Evolutionary conservation across 1,139 yeast genomes (phyloP).

Genomic region (Kurtzmaniella quercitrusa): DNA sequence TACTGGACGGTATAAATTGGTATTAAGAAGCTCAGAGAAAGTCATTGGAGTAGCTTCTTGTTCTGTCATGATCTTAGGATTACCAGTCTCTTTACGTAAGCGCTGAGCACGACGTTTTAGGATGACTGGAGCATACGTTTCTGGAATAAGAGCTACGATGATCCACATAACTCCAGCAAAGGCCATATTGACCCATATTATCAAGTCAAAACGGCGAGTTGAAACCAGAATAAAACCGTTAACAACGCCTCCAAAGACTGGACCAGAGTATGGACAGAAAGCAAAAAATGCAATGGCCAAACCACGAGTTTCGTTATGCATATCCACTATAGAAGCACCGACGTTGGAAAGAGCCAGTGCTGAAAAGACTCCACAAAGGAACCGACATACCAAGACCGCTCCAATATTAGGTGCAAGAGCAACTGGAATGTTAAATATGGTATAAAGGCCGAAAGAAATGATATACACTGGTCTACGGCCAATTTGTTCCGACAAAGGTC

Average conservation of each 20-base stretch:
- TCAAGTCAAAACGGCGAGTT: slow-evolving; percentile 61
- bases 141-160: slow-evolving; percentile 61
- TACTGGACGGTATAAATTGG: slow-evolving; percentile 72
- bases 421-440: slow-evolving; percentile 81
- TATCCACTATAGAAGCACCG: slow-evolving; percentile 88
- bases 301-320: slow-evolving; percentile 77
- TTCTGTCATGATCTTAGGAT: slow-evolving; percentile 82
- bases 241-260: slow-evolving; percentile 85
- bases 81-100: slow-evolving; percentile 76
- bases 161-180: slow-evolving; percentile 85
- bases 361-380: slow-evolving; percentile 82
- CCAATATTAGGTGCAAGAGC: slow-evolving; percentile 84
- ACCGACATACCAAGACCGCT: slow-evolving; percentile 73
- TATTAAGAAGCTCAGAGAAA: slow-evolving; percentile 56
- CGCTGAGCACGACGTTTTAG: slow-evolving; percentile 66
- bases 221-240: slow-evolving; percentile 80
- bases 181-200: slow-evolving; percentile 90
- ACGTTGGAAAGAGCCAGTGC: slow-evolving; percentile 82
- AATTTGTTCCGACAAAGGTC: slow-evolving; percentile 80
- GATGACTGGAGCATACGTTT: slow-evolving; percentile 88
- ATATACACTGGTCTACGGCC: slow-evolving; percentile 86
- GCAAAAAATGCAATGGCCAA: slow-evolving; percentile 88
- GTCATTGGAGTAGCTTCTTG: slow-evolving; percentile 78
- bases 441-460: slow-evolving; percentile 68
- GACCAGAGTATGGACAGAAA: slow-evolving; percentile 91